These are phyloP conservation scores for Solanum pimpinellifolium DNA, from an alignment of 257 asterid genomes.

Conservation along the genomic window DNA sequence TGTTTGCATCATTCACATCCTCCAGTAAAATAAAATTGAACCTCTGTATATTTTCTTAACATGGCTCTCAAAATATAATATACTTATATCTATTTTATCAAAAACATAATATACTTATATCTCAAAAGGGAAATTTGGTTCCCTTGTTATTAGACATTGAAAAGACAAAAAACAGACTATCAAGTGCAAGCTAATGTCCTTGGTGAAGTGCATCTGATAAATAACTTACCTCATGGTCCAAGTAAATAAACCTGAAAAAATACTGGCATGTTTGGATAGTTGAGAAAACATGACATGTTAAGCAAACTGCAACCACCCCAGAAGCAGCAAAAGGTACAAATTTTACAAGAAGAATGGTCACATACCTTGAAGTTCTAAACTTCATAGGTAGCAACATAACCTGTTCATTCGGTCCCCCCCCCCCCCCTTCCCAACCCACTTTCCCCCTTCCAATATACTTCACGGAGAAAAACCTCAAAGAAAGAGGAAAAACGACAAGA, in stretches of 20 bases:
- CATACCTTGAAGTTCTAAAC: background rate
- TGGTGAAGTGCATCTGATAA: background rate
- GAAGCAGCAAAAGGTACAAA: background rate
- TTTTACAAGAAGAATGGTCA: background rate
- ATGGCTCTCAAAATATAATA: background rate
- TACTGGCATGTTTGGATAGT: background rate
- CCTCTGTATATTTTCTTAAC: background rate
- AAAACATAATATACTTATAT: background rate
- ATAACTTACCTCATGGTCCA: background rate
- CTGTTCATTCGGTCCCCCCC: background rate
- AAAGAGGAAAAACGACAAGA: background rate
- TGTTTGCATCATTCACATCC: background rate
- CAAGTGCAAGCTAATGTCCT: background rate
- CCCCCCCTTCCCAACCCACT: background rate
- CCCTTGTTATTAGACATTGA: background rate
- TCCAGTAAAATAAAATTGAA: background rate
- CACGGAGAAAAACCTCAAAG: background rate
- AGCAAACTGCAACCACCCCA: background rate
- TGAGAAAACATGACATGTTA: background rate
- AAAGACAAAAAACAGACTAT: background rate
- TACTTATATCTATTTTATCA: background rate
- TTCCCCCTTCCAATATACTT: background rate
- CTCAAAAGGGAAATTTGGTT: background rate
- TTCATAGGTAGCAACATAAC: background rate
- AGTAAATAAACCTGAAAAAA: background rate